Conservation (phyloP, 345 rosid species). For the Euphorbia tirucalli region DNA sequence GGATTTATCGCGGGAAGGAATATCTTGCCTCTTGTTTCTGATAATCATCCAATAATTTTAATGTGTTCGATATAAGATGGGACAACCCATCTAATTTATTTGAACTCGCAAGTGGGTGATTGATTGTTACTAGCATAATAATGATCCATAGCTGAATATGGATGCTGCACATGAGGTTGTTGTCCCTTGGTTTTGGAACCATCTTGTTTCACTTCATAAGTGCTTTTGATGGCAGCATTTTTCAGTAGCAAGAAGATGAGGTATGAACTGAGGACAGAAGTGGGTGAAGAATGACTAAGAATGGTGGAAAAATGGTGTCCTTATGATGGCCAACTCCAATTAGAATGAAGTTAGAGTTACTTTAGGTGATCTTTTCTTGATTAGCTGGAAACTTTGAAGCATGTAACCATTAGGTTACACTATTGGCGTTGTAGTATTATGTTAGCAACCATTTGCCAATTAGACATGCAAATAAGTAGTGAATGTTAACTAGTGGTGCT, state of each 20-base stretch:
- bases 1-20: background rate
- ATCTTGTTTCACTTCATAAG: background rate
- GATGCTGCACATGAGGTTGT: too few relatives aligned
- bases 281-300: background rate
- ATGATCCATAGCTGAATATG: too few relatives aligned
- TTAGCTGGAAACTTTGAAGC: background rate
- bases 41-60: too few relatives aligned
- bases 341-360: background rate
- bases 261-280: background rate
- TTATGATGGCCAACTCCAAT: too few relatives aligned
- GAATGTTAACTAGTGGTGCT: background rate
- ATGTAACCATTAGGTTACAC: background rate
- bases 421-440: background rate
- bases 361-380: background rate
- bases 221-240: background rate
- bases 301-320: background rate
- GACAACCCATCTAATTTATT: too few relatives aligned
- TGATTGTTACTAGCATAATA: too few relatives aligned
- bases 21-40: too few relatives aligned
- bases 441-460: background rate
- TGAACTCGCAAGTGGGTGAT: too few relatives aligned
- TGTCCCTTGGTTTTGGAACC: too few relatives aligned
- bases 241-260: background rate
- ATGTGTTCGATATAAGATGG: too few relatives aligned
- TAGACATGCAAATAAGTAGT: background rate